Conservation (phyloP, 2,329 filamentous ascomycete species). For the Alternaria brassicicola region DNA sequence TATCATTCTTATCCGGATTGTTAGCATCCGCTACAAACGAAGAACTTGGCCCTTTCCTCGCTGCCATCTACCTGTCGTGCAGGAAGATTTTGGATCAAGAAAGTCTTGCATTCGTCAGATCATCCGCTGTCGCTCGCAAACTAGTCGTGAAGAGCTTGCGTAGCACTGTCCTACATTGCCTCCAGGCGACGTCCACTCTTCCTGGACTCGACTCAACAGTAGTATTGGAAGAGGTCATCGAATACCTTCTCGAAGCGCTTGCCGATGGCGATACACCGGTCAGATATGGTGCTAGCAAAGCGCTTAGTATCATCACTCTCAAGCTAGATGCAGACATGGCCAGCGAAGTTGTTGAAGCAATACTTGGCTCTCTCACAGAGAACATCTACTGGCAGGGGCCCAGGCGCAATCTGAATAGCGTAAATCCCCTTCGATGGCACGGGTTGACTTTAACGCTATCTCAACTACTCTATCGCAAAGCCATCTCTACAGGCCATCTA, state of each 20-base stretch:
- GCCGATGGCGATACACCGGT: conserved; percentile 91
- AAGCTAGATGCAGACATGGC: conserved; percentile 82
- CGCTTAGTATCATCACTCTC: conserved; percentile 82
- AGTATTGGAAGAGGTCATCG: conserved; percentile 76
- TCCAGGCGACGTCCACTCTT: conserved; percentile 52
- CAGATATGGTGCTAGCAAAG: conserved; percentile 88
- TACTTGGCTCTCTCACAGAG: conserved; percentile 71
- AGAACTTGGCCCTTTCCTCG: conserved; percentile 72
- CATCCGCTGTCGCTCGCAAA: conserved; percentile 81
- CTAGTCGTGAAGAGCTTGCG: conserved; percentile 84
- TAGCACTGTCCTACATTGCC: conserved; percentile 70
- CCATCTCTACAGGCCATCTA: conserved; percentile 73
- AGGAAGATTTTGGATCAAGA: conserved; percentile 63
- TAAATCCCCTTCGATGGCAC: conserved; percentile 88
- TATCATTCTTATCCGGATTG: conserved; percentile 80
- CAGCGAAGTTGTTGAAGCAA: conserved; percentile 82
- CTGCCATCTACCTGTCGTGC: conserved; percentile 68
- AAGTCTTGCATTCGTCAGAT: conserved; percentile 62
- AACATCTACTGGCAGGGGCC: conserved; percentile 64
- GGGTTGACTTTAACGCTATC: conserved; percentile 86
- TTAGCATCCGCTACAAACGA: conserved; percentile 73
- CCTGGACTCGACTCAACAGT: conserved; percentile 47
- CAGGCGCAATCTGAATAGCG: conserved; percentile 70
- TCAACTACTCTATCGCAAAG: conserved; percentile 83
- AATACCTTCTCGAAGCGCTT: conserved; percentile 77